Evolutionary conservation across 2,329 filamentous ascomycete genomes (phyloP), one percentile per base, ranked within the genome.

Genomic region (Penicillium sp.): DNA sequence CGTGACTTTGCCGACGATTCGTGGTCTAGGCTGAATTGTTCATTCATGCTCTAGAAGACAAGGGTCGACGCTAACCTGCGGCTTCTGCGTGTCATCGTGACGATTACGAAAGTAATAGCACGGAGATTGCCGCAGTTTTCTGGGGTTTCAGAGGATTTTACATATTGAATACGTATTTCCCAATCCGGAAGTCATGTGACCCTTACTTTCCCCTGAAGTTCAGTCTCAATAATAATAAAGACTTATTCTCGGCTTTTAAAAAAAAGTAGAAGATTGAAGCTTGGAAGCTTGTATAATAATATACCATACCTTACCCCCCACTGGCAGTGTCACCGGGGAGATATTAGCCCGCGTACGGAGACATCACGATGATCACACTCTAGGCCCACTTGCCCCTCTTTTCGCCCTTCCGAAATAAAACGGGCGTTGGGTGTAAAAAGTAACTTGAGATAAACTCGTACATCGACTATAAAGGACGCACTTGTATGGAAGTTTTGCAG

Each of bases 281-380:
- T 23, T 23, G 23, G 23, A 23, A 23, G 23, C 23, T 23, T 23
- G 23, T 23, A 23, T 23, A 23, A 23, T 23, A 23, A 23, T 23
- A 23, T 23, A 23, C 23, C 13, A 21, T 34, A 41, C 21, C 25
- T 11, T 33, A 33, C 19, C 10, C 34, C 8, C 19, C 39, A 34
- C 39, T 19, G 49, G 11, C 2, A 41, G 40, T 21, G 21, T 58
- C 56, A 44, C 55, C 63, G 62, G 63, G 53, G 21, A 41, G 62
- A 63, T 47, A 33, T 63, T 63, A 51, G 56, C 56, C 58, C 62
- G 62, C 41, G 31, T 46, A 62, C 49, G 23, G 40, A 41, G 21
- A 60, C 53, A 60, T 62, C 53, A 63, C 53, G 53, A 58, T 57
- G 62, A 63, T 54, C 60, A 59, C 44, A 62, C 54, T 33, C n/a